Base-by-base conservation (phyloP, 1,284 basidiomycete species). In the Phlebopus sp. region DNA sequence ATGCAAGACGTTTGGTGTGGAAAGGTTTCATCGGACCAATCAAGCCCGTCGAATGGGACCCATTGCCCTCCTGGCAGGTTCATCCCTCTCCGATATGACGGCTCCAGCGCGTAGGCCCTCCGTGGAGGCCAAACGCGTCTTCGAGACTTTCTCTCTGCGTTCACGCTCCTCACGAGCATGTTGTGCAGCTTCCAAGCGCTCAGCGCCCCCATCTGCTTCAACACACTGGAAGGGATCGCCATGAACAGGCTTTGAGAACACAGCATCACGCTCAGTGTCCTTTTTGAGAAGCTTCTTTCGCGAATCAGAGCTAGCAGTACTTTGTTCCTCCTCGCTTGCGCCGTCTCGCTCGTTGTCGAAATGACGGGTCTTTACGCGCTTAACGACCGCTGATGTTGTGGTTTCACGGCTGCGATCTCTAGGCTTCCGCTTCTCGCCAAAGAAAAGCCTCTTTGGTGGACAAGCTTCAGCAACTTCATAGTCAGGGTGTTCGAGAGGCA, bases 51-150 rank as follows among this genome's bases (percentile, higher is more conserved):
- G 63, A 34, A 44, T 39, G 14, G 63, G 63, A 3, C 63, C 66
- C 47, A 66, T 50, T 13, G 63, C 63, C 17, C 63, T 43, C 18
- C 64, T 59, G 9, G 47, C 54, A 19, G 66, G 63, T 29, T 62
- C 61, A 29, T 67, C 66, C 34, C 57, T 58, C 31, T 68, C 64
- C 0, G 51, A 11, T 27, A 56, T 43, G 15, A 67, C 42, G 17
- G 63, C 63, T 5, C 63, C 63, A 1, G 66, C 61, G 1, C 64
- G 64, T 2, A 64, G 58, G 11, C 66, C 66, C 19, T 67, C 57
- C 34, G 37, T 58, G 30, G 51, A 23, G 21, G 51, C 64, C 2
- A 64, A 38, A 9, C 59, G 61, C 6, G 17, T 21, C 34, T 64
- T 64, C 5, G 49, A 48, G 4, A 18, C 46, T 1, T 36, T 54